Evolutionary conservation across 176 grass and related monocot species (phyloP).

Genomic region (Lolium rigidum): DNA sequence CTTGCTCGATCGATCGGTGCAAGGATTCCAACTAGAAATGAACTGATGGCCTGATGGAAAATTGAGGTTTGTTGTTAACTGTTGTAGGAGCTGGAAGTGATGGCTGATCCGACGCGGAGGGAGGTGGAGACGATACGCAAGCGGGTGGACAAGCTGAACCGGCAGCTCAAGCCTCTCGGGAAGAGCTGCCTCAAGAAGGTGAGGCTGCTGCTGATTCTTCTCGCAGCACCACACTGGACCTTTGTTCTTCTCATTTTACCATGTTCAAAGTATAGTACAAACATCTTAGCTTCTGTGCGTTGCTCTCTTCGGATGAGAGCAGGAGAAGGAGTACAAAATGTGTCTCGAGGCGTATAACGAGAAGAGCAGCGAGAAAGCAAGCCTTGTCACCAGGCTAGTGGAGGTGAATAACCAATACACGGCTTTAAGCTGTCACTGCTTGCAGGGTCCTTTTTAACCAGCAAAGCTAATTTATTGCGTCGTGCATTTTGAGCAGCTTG

Average conservation of each 20-base stretch:
- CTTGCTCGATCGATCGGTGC: too few relatives aligned
- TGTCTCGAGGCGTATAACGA: constrained; percentile 47
- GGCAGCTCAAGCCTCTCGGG: constrained; percentile 73
- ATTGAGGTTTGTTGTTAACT: not conserved
- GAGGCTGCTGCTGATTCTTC: not conserved
- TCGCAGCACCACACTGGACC: not conserved
- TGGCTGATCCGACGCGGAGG: constrained; percentile 80
- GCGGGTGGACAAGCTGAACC: constrained; percentile 74
- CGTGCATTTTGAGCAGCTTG: constrained; percentile 6
- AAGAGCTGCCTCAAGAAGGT: constrained; percentile 82
- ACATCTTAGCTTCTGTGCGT: not conserved
- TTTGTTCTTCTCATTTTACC: not conserved
- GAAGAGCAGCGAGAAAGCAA: constrained; percentile 51
- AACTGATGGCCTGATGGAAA: not conserved
- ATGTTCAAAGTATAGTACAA: not conserved
- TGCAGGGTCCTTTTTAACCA: too few relatives aligned
- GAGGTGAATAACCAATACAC: constrained; percentile 31
- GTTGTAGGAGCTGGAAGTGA: constrained; percentile 74
- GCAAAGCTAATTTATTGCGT: not conserved
- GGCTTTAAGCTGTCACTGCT: too few relatives aligned
- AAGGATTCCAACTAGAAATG: too few relatives aligned
- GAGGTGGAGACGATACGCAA: constrained; percentile 77
- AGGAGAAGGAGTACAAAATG: constrained; percentile 56
- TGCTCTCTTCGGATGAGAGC: not conserved
- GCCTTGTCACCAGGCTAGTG: constrained; percentile 46